Evolutionary conservation across 139 green algal genomes (phyloP).

Genomic region (Tetradesmus obliquus): DNA sequence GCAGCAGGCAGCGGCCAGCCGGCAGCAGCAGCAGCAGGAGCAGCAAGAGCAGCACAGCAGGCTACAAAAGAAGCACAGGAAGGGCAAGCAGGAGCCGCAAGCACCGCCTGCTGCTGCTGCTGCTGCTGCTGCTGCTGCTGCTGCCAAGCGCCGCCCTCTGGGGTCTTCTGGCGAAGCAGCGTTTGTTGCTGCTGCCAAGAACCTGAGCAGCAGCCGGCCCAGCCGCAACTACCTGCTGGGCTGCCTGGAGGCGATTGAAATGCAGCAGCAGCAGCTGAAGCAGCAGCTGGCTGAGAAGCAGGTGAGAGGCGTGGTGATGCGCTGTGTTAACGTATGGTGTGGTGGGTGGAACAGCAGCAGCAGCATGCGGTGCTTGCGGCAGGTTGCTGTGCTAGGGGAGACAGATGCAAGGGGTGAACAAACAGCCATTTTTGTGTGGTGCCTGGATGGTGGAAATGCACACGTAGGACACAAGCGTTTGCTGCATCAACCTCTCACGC

Average conservation of each 20-base stretch:
- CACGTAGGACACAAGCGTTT: no score
- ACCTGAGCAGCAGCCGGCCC: not conserved
- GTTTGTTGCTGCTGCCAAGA: conserved; percentile 30
- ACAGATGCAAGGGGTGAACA: no score
- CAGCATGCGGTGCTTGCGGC: no score
- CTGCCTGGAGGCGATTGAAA: conserved; percentile 33
- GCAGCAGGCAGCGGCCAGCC: not conserved
- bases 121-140: conserved; percentile 3
- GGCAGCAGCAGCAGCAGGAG: not conserved
- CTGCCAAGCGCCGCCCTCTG: not conserved
- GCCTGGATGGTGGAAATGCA: no score
- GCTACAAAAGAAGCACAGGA: not conserved
- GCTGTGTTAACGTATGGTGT: not conserved
- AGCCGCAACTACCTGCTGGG: conserved; percentile 34
- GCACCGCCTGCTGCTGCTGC: not conserved
- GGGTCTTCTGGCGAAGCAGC: conserved; percentile 15
- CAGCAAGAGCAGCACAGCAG: conserved; percentile 1
- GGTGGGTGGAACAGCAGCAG: not conserved
- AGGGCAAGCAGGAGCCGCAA: not conserved
- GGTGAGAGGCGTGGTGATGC: not conserved
- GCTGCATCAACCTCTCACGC: no score
- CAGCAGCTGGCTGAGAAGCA: not conserved
- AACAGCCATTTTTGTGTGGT: no score
- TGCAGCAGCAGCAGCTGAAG: conserved; percentile 23
- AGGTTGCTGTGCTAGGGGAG: no score